Evolutionary conservation across 1,284 basidiomycete genomes (phyloP).

Genomic region (Afroboletus lepidellus): DNA sequence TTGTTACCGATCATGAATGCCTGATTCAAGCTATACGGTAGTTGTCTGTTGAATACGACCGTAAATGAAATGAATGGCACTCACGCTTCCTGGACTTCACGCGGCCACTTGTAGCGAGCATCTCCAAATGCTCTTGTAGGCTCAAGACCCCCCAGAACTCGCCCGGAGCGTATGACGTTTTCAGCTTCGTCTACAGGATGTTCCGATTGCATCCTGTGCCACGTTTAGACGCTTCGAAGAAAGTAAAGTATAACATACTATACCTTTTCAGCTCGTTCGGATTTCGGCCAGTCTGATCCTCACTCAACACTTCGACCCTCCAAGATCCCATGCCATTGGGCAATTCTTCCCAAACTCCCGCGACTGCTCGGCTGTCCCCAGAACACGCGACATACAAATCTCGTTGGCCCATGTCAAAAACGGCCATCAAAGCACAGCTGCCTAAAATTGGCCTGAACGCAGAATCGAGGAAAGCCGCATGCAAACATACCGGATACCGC

Average conservation of each 20-base stretch:
- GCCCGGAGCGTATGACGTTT: constrained; percentile 82
- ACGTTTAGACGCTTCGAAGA: constrained; percentile 9
- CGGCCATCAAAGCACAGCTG: constrained; percentile 83
- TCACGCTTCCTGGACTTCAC: constrained; percentile 71
- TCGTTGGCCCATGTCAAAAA: constrained; percentile 80
- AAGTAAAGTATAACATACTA: constrained; percentile 6
- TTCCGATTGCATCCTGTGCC: constrained; percentile 77
- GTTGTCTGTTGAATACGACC: constrained; percentile 1
- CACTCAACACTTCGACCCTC: constrained; percentile 88
- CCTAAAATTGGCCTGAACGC: constrained; percentile 43
- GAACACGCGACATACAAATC: constrained; percentile 89
- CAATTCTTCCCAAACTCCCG: constrained; percentile 82
- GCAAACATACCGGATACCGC: constrained; percentile 62
- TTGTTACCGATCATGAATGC: constrained; percentile 67
- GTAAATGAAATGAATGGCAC: constrained; percentile 25
- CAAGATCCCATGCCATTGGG: constrained; percentile 64
- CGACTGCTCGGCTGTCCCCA: constrained; percentile 94
- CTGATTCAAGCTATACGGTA: constrained; percentile 54
- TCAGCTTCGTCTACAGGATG: constrained; percentile 83
- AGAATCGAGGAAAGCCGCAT: not conserved
- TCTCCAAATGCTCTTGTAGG: constrained; percentile 96
- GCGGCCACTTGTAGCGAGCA: constrained; percentile 89
- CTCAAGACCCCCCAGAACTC: constrained; percentile 91
- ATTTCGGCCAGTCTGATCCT: constrained; percentile 96
- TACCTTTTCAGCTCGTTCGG: constrained; percentile 76